Conservation (phyloP, 2,329 filamentous ascomycete species). For the Fusarium sp. region DNA sequence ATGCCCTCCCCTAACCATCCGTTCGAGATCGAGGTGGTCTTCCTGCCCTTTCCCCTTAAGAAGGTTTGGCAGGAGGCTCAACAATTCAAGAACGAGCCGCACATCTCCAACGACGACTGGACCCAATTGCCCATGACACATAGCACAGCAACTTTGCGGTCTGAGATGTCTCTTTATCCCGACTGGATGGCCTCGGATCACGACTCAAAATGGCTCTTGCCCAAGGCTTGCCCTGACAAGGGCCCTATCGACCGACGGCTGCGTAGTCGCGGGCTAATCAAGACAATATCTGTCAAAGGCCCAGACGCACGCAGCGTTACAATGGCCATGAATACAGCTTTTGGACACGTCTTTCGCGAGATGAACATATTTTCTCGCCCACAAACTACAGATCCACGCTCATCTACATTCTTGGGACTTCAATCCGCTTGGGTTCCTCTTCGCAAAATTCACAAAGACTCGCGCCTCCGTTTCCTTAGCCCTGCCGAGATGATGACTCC, state of each 20-base stretch:
- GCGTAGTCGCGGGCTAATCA: constrained; percentile 80
- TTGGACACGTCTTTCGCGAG: constrained; percentile 68
- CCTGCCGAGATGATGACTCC: constrained; percentile 81
- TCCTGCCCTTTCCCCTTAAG: constrained; percentile 77
- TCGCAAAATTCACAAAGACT: constrained; percentile 82
- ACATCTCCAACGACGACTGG: constrained; percentile 65
- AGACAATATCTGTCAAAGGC: constrained; percentile 72
- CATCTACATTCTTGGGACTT: constrained; percentile 70
- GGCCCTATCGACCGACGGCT: constrained; percentile 78
- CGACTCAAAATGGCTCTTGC: constrained; percentile 74
- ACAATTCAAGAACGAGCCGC: constrained; percentile 62
- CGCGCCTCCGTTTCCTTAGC: constrained; percentile 78
- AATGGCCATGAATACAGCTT: constrained; percentile 72
- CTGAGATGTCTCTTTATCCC: constrained; percentile 63
- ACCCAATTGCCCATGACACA: constrained; percentile 67
- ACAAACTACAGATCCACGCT: constrained; percentile 47
- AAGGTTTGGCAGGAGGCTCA: constrained; percentile 67
- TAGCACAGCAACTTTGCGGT: constrained; percentile 61
- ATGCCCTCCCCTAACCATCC: constrained; percentile 74
- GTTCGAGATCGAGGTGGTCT: constrained; percentile 83
- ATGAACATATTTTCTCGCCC: constrained; percentile 57
- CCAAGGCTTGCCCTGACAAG: constrained; percentile 76
- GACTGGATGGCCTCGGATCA: constrained; percentile 63
- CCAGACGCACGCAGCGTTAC: constrained; percentile 79
- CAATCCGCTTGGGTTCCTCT: constrained; percentile 81